phyloP scores from a whole-genome alignment of 2,329 filamentous ascomycete species.

The Keithomyces neogunnii region DNA sequence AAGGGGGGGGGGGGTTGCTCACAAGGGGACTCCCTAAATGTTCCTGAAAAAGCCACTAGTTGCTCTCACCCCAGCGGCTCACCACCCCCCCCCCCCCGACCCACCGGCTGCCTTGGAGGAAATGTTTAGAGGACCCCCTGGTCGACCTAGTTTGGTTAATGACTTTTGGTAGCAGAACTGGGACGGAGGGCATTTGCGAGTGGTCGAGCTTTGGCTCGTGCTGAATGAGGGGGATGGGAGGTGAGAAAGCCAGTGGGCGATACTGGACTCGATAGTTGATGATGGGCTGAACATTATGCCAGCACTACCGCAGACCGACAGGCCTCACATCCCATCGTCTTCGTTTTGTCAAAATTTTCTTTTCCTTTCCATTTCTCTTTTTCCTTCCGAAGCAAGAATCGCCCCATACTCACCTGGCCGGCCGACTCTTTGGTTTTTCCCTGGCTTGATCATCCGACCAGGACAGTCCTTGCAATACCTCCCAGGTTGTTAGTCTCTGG shows the following conservation, averaged over 20 bases:
- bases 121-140: neutral
- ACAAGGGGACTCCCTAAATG: too few species aligned
- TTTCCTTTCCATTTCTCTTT: neutral
- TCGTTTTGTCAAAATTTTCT: neutral
- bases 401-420: neutral
- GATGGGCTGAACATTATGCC: neutral
- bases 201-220: too few species aligned
- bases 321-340: neutral
- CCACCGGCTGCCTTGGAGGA: neutral
- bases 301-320: constrained; percentile 1
- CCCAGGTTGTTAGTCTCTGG: neutral
- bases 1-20: too few species aligned
- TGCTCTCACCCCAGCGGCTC: too few species aligned
- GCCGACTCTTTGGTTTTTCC: neutral
- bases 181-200: too few species aligned
- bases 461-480: neutral
- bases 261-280: too few species aligned
- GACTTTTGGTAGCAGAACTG: too few species aligned
- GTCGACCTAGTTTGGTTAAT: neutral
- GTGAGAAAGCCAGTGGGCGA: too few species aligned
- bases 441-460: neutral
- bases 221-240: too few species aligned
- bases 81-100: neutral
- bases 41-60: too few species aligned
- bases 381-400: neutral